A percentile compares a stretch with the other conserved stretches of the same genome.
phyloP scores from a whole-genome alignment of 2,329 filamentous ascomycete species.

The Epichloe gansuensis region DNA sequence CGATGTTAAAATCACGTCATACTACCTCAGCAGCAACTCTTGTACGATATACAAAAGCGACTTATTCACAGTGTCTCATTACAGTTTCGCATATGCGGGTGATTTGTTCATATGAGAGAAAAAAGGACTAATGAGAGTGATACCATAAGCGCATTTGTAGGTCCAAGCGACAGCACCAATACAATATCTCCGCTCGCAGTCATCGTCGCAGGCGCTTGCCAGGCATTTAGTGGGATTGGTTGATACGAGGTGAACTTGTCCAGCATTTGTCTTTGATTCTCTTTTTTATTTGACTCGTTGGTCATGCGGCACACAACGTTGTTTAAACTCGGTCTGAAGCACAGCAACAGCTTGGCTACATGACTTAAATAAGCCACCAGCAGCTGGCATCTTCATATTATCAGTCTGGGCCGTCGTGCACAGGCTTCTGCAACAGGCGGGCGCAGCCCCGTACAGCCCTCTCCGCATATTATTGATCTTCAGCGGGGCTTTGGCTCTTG shows the following conservation, averaged over 20 bases:
- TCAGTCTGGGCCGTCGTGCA: too few relatives aligned
- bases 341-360: too few relatives aligned
- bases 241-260: neutral
- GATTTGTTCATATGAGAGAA: neutral
- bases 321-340: too few relatives aligned
- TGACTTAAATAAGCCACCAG: too few relatives aligned
- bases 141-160: too few relatives aligned
- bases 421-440: too few relatives aligned
- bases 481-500: neutral
- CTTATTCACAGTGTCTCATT: neutral
- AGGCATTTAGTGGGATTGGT: neutral
- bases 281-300: too few relatives aligned
- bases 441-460: neutral
- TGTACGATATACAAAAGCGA: neutral
- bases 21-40: neutral
- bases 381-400: too few relatives aligned
- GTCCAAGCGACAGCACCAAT: too few relatives aligned
- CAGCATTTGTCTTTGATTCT: neutral
- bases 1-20: neutral
- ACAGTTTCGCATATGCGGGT: neutral
- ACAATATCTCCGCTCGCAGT: too few relatives aligned
- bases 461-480: neutral
- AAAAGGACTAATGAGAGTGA: neutral
- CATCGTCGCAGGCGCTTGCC: neutral
- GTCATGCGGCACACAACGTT: too few relatives aligned